Evolutionary conservation across 2,329 filamentous ascomycete genomes (phyloP).

Genomic region (Aureobasidium sp.): DNA sequence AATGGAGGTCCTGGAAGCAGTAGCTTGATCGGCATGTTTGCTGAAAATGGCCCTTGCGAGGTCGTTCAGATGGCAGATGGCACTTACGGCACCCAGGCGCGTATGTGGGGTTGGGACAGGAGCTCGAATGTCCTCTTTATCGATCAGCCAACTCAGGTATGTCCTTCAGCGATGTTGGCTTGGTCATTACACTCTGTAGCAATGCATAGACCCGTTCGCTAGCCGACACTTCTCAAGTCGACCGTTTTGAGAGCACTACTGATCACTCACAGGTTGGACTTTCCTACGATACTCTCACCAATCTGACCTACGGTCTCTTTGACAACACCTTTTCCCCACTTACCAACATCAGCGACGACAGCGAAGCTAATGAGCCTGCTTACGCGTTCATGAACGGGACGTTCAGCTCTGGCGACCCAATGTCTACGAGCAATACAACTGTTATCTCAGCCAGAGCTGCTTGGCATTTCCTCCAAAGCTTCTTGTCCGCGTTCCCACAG

Average conservation of each 20-base stretch:
- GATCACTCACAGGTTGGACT: constrained; percentile 45
- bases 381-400: constrained; percentile 50
- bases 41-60: constrained; percentile 48
- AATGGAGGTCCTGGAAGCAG: constrained; percentile 61
- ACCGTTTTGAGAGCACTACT: neutral
- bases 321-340: constrained; percentile 36
- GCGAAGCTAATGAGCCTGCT: neutral
- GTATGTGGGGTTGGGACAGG: constrained; percentile 61
- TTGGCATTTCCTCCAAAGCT: constrained; percentile 61
- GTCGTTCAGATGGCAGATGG: constrained; percentile 37
- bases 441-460: constrained; percentile 39
- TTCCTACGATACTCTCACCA: constrained; percentile 58
- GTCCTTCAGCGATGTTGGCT: neutral
- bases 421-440: constrained; percentile 29
- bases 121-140: constrained; percentile 54
- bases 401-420: constrained; percentile 49
- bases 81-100: constrained; percentile 48
- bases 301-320: constrained; percentile 51
- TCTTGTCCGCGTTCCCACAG: constrained; percentile 37
- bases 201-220: neutral
- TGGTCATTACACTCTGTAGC: neutral
- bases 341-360: constrained; percentile 25
- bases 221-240: neutral
- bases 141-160: constrained; percentile 55
- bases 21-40: constrained; percentile 59